Percentiles rank a stretch among this genome's conserved stretches.
Conservation (phyloP, 2,329 filamentous ascomycete genomes). For the Alternaria infectoria region DNA sequence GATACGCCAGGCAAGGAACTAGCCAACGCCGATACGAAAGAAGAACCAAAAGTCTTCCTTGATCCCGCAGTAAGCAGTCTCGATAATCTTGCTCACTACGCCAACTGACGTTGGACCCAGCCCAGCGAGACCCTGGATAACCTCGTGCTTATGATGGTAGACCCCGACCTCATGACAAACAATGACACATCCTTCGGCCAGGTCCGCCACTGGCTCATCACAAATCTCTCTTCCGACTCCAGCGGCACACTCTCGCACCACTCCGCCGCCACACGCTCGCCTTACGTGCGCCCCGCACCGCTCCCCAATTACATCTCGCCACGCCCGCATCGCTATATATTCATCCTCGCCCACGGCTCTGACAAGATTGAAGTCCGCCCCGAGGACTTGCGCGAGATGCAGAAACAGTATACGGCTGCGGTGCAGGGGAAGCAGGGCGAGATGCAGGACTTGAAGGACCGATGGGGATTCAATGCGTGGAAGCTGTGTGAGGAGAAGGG, state of each 20-base stretch:
- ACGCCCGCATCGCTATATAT: conserved; percentile 28
- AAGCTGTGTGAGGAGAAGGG: conserved; percentile 26
- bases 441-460: conserved; percentile 30
- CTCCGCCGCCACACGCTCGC: conserved; percentile 14
- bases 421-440: conserved; percentile 22
- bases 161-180: conserved; percentile 31
- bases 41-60: conserved; percentile 21
- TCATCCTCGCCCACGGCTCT: conserved; percentile 21
- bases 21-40: conserved; percentile 21
- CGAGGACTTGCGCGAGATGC: conserved; percentile 24
- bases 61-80: conserved; percentile 12
- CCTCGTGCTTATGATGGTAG: conserved; percentile 25
- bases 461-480: conserved; percentile 29
- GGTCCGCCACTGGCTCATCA: conserved; percentile 32
- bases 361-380: conserved; percentile 14
- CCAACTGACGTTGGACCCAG: conserved; percentile 2
- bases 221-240: too few relatives aligned
- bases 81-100: too few relatives aligned
- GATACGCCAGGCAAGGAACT: conserved; percentile 20
- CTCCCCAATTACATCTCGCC: conserved; percentile 20
- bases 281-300: conserved; percentile 27
- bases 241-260: too few relatives aligned
- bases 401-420: conserved; percentile 22
- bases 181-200: conserved; percentile 30
- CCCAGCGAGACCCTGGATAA: conserved; percentile 16